Evolutionary conservation across 1,139 yeast species (phyloP), one percentile per base, ranked within the genome.

Genomic region (Blastobotrys arbuscula): DNA sequence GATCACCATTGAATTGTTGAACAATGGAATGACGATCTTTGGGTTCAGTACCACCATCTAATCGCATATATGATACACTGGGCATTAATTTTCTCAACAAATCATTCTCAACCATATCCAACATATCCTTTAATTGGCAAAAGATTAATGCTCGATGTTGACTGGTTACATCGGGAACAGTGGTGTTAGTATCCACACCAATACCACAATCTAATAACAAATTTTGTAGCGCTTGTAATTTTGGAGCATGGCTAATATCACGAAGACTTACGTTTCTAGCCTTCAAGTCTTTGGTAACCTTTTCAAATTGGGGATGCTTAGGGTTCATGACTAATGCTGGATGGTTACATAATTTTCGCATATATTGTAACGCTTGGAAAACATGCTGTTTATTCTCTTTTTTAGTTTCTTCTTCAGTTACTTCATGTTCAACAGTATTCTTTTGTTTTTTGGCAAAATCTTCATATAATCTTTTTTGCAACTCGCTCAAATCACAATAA

Each of bases 41-140:
- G 19, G 97, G 95, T 56, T 94, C 97, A 1, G 95, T 87, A 52
- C 89, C 79, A 53, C 98, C 98, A 65, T 94, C 99, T 55, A 94
- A 74, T 58, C 98, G 79, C 94, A 92, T 84, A 62, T 87, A 94
- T 0, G 97, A 84, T 1, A 94, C 98, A 2, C 84, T 76, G 0
- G 98, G 97, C 79, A 94, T 79, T 58, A 81, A 78, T 62, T 83
- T 88, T 62, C 79, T 82, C 55, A 94, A 75, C 49, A 94, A 74
- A 58, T 92, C 96, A 53, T 83, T 81, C 65, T 94, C 98, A 43
- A 94, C 96, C 74, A 92, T 86, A 63, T 94, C 97, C 58, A 94
- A 75, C 99, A 94, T 94, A 63, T 94, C 98, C 65, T 92, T 92
- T 68, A 92, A 76, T 65, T 94, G 99, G 69, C 97, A 94, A 68